Conservation (phyloP, 2,329 filamentous ascomycete genomes). For the Colletotrichum destructivum region DNA sequence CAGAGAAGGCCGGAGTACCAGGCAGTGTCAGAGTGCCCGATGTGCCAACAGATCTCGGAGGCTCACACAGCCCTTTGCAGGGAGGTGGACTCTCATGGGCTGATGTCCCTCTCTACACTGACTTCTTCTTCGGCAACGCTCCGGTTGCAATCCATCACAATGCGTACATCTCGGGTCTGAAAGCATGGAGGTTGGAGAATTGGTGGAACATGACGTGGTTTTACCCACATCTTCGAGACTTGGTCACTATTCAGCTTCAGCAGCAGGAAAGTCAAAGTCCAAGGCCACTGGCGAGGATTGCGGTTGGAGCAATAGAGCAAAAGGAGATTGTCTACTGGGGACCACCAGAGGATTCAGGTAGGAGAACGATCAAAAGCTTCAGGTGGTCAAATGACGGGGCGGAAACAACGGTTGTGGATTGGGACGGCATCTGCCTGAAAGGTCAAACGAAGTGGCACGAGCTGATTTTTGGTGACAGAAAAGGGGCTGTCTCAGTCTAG, state of each 20-base stretch:
- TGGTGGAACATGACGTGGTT: slow-evolving; percentile 57
- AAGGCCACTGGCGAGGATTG: slow-evolving; percentile 44
- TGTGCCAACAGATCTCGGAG: slow-evolving; percentile 47
- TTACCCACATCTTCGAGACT: slow-evolving; percentile 49
- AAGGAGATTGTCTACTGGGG: slow-evolving; percentile 45
- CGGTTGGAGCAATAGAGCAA: slow-evolving; percentile 7
- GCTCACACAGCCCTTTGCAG: slow-evolving; percentile 38
- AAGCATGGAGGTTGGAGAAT: slow-evolving; percentile 48
- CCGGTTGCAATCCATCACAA: slow-evolving; percentile 56
- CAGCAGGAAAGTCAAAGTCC: slow-evolving; percentile 24
- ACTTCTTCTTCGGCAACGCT: slow-evolving; percentile 53
- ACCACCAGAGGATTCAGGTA: slow-evolving; percentile 43
- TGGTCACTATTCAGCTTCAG: slow-evolving; percentile 48
- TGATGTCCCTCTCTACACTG: slow-evolving; percentile 51
- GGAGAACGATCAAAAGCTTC: slow-evolving; percentile 42
- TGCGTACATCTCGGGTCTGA: slow-evolving; percentile 50
- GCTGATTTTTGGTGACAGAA: slow-evolving; percentile 25
- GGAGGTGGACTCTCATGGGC: slow-evolving; percentile 45
- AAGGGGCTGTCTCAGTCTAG: no score
- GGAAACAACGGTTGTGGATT: slow-evolving; percentile 46
- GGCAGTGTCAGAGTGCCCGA: slow-evolving; percentile 47
- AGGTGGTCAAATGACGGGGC: slow-evolving; percentile 40
- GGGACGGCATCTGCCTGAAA: slow-evolving; percentile 53
- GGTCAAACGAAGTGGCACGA: slow-evolving; percentile 50
- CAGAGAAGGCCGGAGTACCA: slow-evolving; percentile 49